Conservation (phyloP, 352 stramenopile species). For the Blastocystis sp. region DNA sequence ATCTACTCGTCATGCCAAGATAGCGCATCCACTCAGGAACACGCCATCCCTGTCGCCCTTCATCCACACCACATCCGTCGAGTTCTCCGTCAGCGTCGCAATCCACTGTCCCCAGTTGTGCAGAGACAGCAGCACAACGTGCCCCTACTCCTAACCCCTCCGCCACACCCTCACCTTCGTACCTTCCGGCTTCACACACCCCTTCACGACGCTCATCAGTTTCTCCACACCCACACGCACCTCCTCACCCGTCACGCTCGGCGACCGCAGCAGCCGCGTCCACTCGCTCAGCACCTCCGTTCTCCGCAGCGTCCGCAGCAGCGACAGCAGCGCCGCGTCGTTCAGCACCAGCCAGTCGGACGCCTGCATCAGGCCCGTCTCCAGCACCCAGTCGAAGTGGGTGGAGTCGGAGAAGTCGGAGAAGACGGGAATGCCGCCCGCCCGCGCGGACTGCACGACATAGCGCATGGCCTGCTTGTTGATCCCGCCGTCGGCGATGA, state of each 20-base stretch:
- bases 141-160: neutral
- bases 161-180: neutral
- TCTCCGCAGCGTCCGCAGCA: neutral
- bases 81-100: neutral
- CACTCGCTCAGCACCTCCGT: neutral
- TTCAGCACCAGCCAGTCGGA: conserved; percentile 32
- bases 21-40: conserved; percentile 36
- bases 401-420: conserved; percentile 15
- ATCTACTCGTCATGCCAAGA: conserved; percentile 48
- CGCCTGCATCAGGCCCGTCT: neutral
- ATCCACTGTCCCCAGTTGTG: neutral
- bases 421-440: conserved; percentile 44
- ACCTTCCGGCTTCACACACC: neutral
- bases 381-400: neutral
- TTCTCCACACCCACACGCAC: neutral
- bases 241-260: neutral
- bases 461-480: neutral
- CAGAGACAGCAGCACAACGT: neutral
- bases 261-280: neutral
- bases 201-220: neutral
- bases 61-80: neutral
- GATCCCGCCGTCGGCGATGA: conserved; percentile 10
- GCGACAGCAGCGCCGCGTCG: neutral
- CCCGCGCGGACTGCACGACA: neutral
- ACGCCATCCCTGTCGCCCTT: conserved; percentile 14